Evolutionary conservation across 495 filamentous ascomycete genomes (phyloP), one percentile per base, ranked within the genome.

Genomic region (Neurospora sp.): DNA sequence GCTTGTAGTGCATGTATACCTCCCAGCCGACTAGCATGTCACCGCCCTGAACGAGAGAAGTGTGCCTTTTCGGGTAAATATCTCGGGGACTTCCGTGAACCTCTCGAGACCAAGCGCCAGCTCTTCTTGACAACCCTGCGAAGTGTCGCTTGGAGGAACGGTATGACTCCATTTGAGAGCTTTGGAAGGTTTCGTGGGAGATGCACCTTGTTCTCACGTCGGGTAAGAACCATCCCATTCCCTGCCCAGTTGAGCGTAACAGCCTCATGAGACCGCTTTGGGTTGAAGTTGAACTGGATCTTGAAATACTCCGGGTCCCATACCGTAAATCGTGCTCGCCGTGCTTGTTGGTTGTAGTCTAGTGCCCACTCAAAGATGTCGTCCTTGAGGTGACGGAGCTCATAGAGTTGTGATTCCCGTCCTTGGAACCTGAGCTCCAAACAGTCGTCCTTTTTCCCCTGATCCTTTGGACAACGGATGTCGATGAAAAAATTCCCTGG

Each of bases 341-440:
- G 21, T 3, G 38, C 39, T 39, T 69, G 48, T 38, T 74, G 71
- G 17, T 72, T 42, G 38, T 59, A 45, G 8, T 4, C 19, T 36
- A 76, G 34, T 10, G 19, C 39, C 75, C 75, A 76, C n/a, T 76
- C 73, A 28, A 72, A 76, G 0, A 42, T 45, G 28, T 74, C 38
- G 4, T 34, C 70, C 28, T 45, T 36, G 3, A 74, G 40, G n/a
- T 70, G 45, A 2, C 73, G 73, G 4, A 76, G 75, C 24, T 74
- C 38, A 17, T 76, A 76, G 17, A 36, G 4, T 37, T 76, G 70
- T 2, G 21, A n/a, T 42, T 42, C 59, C 5, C 21, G 9, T 10
- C 75, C 75, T 13, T 74, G 73, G 39, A 76, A 76, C 0, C 72
- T 36, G 24, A 76, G 34, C 39, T 71, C 21, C 17, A 74, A n/a